Evolutionary conservation across 495 filamentous ascomycete species (phyloP).

Genomic region (Xylaria flabelliformis): DNA sequence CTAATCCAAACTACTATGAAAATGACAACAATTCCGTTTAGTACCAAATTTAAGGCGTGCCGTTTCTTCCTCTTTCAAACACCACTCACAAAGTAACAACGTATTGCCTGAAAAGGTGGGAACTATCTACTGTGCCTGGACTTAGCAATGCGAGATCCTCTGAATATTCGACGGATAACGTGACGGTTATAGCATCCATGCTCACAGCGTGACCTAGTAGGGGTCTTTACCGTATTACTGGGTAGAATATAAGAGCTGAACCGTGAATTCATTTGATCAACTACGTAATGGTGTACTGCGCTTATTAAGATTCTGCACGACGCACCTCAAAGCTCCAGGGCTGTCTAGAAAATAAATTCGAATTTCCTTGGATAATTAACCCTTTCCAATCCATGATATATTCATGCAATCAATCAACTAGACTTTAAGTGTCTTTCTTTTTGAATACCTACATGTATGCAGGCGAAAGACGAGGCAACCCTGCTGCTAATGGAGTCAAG

Average conservation of each 20-base stretch:
- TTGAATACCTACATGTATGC: neutral
- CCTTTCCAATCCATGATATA: neutral
- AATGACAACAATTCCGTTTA: neutral
- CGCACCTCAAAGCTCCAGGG: neutral
- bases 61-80: neutral
- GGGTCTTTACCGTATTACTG: neutral
- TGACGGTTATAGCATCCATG: neutral
- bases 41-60: neutral
- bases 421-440: neutral
- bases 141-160: neutral
- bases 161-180: neutral
- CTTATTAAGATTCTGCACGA: neutral
- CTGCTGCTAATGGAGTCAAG: neutral
- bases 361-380: neutral
- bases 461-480: neutral
- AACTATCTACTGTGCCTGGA: neutral
- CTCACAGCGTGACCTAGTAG: neutral
- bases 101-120: neutral
- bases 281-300: neutral
- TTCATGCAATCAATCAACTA: no score
- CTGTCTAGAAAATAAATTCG: neutral
- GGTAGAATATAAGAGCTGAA: neutral
- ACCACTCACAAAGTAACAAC: neutral
- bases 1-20: neutral
- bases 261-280: neutral